A percentile compares a stretch with the other conserved stretches of the same genome.
Evolutionary conservation across 108 stramenopile genomes (phyloP).

Genomic region (Licmophora abbreviata): DNA sequence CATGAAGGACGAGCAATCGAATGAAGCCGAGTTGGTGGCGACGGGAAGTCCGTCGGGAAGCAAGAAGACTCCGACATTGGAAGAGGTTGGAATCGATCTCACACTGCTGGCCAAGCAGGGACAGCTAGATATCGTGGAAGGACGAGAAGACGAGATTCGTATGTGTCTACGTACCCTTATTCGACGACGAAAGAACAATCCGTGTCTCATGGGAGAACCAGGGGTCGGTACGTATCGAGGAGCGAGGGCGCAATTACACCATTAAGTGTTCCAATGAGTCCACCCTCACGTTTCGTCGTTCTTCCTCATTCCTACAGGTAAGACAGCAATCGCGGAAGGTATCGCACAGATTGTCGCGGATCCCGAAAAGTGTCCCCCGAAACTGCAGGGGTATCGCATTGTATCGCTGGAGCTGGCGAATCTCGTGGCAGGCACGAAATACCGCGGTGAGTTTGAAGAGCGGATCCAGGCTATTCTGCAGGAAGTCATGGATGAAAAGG

Average conservation of each 20-base stretch:
- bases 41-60: constrained; percentile 21
- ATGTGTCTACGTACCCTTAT: constrained; percentile 56
- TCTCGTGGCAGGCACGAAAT: constrained; percentile 85
- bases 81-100: constrained; percentile 57
- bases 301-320: too few species aligned
- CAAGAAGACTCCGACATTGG: constrained; percentile 45
- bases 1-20: constrained; percentile 30
- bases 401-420: constrained; percentile 69
- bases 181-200: constrained; percentile 84
- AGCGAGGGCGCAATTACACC: constrained; percentile 5
- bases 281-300: constrained; percentile 13
- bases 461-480: constrained; percentile 71
- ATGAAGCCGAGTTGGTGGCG: constrained; percentile 46
- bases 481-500: constrained; percentile 69
- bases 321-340: constrained; percentile 84
- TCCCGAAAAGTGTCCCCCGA: constrained; percentile 50
- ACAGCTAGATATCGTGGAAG: constrained; percentile 58
- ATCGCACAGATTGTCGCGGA: constrained; percentile 72
- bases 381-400: constrained; percentile 60
- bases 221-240: constrained; percentile 33
- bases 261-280: constrained; percentile 14
- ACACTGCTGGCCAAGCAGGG: constrained; percentile 55
- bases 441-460: constrained; percentile 86
- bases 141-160: constrained; percentile 71
- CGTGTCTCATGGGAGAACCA: constrained; percentile 67